phyloP scores from a whole-genome alignment of 164 flowering plant genomes.

The Chimonanthus praecox region DNA sequence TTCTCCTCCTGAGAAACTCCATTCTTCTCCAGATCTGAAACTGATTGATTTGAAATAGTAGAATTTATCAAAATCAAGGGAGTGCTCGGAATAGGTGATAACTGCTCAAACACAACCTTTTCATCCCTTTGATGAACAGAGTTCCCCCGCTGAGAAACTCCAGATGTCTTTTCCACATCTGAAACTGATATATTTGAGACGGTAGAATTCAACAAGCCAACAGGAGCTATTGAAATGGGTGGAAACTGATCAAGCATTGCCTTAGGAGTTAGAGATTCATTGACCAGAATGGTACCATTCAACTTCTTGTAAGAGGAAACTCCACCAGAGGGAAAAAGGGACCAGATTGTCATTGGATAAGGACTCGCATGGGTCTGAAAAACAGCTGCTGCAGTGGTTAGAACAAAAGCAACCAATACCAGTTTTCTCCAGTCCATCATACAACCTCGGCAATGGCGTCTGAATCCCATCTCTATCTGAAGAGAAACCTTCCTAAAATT shows the following conservation, averaged over 20 bases:
- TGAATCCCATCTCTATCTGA: conserved; percentile 25
- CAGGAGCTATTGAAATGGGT: conserved; percentile 16
- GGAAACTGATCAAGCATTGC: conserved; percentile 18
- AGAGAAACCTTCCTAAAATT: conserved; percentile 12
- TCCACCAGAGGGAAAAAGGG: conserved; percentile 19
- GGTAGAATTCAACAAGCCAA: conserved; percentile 28
- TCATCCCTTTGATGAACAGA: conserved; percentile 8
- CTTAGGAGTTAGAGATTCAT: conserved; percentile 16
- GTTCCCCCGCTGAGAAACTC: not conserved
- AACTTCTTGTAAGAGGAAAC: conserved; percentile 24
- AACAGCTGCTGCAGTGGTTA: conserved; percentile 39
- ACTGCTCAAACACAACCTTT: not conserved
- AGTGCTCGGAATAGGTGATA: not conserved
- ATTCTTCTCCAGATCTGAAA: conserved; percentile 7
- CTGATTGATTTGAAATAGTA: not conserved
- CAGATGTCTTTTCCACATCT: not conserved
- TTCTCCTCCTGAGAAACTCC: not conserved
- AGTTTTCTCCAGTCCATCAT: conserved; percentile 54
- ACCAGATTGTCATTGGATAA: conserved; percentile 33
- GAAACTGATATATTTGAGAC: conserved; percentile 8
- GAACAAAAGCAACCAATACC: conserved; percentile 28
- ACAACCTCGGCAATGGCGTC: conserved; percentile 15
- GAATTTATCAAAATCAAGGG: not conserved
- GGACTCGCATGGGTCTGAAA: conserved; percentile 39
- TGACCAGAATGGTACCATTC: conserved; percentile 19